Evolutionary conservation across 2,329 filamentous ascomycete species (phyloP).

Genomic region (Fusarium sp.): DNA sequence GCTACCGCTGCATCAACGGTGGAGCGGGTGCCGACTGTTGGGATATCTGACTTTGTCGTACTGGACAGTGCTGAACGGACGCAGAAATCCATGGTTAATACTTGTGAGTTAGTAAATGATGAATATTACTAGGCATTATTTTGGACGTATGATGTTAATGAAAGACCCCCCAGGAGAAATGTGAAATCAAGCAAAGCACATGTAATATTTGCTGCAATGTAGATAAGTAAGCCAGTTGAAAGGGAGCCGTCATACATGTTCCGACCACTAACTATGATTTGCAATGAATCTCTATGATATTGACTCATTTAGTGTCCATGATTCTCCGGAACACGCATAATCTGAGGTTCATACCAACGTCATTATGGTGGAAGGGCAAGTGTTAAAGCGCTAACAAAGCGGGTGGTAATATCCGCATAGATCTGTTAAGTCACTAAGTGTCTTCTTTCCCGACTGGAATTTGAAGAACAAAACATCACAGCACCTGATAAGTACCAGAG

Average conservation of each 20-base stretch:
- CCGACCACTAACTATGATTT: neutral
- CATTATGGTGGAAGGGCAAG: neutral
- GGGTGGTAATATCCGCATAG: fast-evolving
- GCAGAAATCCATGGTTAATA: neutral
- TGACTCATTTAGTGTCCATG: neutral
- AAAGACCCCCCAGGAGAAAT: neutral
- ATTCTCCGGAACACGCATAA: neutral
- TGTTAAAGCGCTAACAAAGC: neutral
- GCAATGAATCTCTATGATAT: neutral
- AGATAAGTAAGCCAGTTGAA: neutral
- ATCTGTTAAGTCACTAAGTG: neutral
- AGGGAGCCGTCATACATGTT: neutral
- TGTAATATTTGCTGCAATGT: neutral
- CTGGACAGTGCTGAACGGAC: neutral
- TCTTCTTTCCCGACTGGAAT: fast-evolving
- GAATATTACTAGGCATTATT: neutral
- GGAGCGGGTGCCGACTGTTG: neutral
- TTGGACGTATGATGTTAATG: neutral
- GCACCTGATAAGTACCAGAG: fast-evolving
- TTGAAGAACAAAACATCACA: no score
- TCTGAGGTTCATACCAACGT: neutral
- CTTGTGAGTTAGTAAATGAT: neutral
- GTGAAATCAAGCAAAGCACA: neutral
- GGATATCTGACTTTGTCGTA: neutral
- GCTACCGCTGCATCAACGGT: no score